Percentiles rank a stretch among this genome's conserved stretches.
Evolutionary conservation across 192 early-diverging fungal genomes (phyloP).

Genomic region (Coemansia sp.): DNA sequence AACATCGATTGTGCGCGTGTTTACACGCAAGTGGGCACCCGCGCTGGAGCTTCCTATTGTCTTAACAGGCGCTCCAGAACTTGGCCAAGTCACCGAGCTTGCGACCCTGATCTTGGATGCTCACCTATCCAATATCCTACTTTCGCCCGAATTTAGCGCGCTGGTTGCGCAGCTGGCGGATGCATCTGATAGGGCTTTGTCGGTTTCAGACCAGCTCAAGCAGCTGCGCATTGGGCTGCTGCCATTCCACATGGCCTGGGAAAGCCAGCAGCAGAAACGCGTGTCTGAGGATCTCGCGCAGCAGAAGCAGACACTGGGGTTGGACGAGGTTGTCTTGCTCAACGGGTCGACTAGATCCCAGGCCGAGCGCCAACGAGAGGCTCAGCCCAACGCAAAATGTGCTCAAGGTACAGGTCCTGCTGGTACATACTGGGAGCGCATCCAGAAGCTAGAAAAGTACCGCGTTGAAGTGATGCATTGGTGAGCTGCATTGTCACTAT

Average conservation of each 20-base stretch:
- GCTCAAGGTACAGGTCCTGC: conserved; percentile 42
- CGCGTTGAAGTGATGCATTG: conserved; percentile 54
- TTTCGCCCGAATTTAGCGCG: conserved; percentile 29
- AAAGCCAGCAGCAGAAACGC: conserved; percentile 44
- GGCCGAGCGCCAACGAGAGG: conserved; percentile 31
- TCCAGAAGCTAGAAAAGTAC: conserved; percentile 53
- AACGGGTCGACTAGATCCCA: conserved; percentile 51
- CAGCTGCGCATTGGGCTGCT: conserved; percentile 37
- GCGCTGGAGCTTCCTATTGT: conserved; percentile 24
- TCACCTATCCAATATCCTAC: conserved; percentile 41
- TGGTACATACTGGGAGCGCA: conserved; percentile 51
- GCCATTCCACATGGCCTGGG: conserved; percentile 45
- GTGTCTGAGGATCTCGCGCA: conserved; percentile 32
- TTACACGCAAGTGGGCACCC: conserved; percentile 48
- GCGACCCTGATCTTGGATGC: conserved; percentile 43
- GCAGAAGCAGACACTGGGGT: conserved; percentile 44
- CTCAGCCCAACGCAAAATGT: conserved; percentile 33
- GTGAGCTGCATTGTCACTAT: conserved; percentile 5
- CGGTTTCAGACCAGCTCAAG: conserved; percentile 51
- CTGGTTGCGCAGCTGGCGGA: conserved; percentile 38
- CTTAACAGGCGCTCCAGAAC: conserved; percentile 33
- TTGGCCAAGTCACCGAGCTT: conserved; percentile 32
- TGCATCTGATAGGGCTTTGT: conserved; percentile 34
- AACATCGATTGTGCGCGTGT: conserved; percentile 20
- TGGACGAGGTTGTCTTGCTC: conserved; percentile 50